Conservation (phyloP, 2,329 filamentous ascomycete species). For the Penicillium sclerotigenum region DNA sequence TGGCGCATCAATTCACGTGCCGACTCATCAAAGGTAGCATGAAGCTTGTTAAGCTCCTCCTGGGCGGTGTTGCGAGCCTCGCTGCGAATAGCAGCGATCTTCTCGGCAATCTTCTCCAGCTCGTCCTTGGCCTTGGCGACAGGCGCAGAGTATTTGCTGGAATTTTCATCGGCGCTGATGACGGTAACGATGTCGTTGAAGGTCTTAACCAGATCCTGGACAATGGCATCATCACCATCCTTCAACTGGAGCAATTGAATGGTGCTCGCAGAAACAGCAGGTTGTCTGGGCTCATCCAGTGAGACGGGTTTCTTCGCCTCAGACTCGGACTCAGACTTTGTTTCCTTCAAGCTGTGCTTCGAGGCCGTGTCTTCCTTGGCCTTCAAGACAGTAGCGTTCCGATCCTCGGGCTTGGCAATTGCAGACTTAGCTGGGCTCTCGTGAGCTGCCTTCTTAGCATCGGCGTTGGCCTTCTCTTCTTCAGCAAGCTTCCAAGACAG, state of each 20-base stretch:
- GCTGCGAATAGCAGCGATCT: conserved; percentile 71
- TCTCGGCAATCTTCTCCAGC: conserved; percentile 70
- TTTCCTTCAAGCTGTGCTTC: conserved; percentile 27
- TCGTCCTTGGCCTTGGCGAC: conserved; percentile 84
- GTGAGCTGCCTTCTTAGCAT: conserved; percentile 51
- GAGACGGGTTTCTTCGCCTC: conserved; percentile 30
- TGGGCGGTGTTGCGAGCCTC: conserved; percentile 69
- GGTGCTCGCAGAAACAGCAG: conserved; percentile 52
- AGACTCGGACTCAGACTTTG: conserved; percentile 8
- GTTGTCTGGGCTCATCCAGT: conserved; percentile 38
- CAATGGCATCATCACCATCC: conserved; percentile 76
- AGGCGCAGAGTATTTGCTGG: conserved; percentile 71
- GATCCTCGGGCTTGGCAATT: conserved; percentile 29
- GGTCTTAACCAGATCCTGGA: conserved; percentile 91
- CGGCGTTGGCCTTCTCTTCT: conserved; percentile 57
- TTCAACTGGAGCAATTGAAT: conserved; percentile 76
- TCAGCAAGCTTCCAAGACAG: conserved; percentile 75
- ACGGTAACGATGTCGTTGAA: conserved; percentile 94
- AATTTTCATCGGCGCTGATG: conserved; percentile 80
- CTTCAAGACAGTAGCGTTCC: conserved; percentile 28
- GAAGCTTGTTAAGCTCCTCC: conserved; percentile 66
- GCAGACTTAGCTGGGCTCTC: conserved; percentile 29
- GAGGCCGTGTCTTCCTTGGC: conserved; percentile 30
- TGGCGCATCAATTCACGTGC: conserved; percentile 82
- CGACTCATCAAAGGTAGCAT: conserved; percentile 79